Evolutionary conservation across 2,329 filamentous ascomycete species (phyloP).

Genomic region (Fusarium chlamydosporum): DNA sequence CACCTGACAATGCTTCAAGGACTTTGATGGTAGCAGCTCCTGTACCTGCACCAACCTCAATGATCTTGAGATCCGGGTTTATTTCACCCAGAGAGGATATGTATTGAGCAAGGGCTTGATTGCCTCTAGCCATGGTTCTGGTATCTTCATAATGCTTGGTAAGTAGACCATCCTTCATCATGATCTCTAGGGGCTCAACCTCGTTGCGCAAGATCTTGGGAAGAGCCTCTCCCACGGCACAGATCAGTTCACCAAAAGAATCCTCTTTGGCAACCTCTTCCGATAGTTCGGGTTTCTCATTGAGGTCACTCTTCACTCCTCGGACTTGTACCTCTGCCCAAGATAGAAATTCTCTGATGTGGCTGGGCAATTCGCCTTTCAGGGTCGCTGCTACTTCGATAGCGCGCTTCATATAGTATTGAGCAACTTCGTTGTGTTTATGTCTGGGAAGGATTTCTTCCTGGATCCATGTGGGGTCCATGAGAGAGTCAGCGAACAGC

Average conservation of each 20-base stretch:
- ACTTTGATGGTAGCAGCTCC: not conserved
- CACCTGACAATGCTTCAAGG: not conserved
- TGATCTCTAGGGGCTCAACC: conserved; percentile 1
- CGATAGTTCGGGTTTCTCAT: not conserved
- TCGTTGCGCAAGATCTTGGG: not conserved
- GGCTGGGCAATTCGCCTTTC: not conserved
- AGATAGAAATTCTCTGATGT: not conserved
- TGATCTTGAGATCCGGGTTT: conserved; percentile 1
- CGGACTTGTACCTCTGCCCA: not conserved
- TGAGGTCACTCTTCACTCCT: not conserved
- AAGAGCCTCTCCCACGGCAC: not conserved
- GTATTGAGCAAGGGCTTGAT: not conserved
- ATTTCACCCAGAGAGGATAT: not conserved
- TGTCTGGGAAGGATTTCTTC: not conserved
- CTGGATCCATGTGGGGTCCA: not conserved
- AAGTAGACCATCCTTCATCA: not conserved
- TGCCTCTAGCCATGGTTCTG: not conserved
- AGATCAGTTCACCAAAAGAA: not conserved
- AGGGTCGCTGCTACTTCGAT: too few species aligned
- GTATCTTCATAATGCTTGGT: not conserved
- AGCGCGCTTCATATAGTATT: not conserved
- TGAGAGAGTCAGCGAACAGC: not conserved
- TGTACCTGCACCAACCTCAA: conserved; percentile 3
- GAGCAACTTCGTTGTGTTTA: not conserved
- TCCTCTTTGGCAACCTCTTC: not conserved